These are phyloP conservation scores for Ambrosia trifida DNA, from an alignment of 129 eudicot genomes.

Conservation along the genomic window DNA sequence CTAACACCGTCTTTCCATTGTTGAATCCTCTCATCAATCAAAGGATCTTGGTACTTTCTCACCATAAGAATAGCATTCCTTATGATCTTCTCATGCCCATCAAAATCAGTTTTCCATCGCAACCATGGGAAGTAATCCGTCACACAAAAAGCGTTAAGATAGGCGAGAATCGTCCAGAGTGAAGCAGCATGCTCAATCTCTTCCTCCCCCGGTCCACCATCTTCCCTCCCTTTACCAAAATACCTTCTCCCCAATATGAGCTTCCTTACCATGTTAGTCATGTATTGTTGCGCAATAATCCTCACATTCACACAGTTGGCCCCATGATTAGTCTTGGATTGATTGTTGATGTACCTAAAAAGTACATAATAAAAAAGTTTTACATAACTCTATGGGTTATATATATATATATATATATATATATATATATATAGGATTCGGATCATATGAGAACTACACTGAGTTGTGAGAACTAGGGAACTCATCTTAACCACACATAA, in stretches of 20 bases:
- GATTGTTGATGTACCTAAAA: constrained; percentile 1
- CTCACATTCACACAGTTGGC: not conserved
- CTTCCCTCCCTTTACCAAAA: not conserved
- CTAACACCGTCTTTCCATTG: constrained; percentile 1
- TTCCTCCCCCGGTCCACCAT: not conserved
- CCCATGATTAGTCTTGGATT: not conserved
- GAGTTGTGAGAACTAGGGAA: no score
- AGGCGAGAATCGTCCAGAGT: not conserved
- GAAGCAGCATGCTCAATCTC: not conserved
- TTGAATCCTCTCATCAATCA: constrained; percentile 5
- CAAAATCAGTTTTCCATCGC: not conserved
- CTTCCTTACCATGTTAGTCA: not conserved
- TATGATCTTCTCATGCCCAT: no score
- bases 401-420: no score
- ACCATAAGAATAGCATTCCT: not conserved
- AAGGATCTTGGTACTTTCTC: constrained; percentile 1
- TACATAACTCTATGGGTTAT: no score
- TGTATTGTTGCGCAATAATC: not conserved
- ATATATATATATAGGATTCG: no score
- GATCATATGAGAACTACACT: no score
- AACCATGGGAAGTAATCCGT: no score
- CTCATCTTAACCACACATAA: no score
- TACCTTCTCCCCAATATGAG: not conserved
- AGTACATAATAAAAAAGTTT: not conserved
- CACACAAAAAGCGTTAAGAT: not conserved